Evolutionary conservation across 306 rosid species (phyloP), one percentile per base, ranked within the genome.

Genomic region (Senna tora): DNA sequence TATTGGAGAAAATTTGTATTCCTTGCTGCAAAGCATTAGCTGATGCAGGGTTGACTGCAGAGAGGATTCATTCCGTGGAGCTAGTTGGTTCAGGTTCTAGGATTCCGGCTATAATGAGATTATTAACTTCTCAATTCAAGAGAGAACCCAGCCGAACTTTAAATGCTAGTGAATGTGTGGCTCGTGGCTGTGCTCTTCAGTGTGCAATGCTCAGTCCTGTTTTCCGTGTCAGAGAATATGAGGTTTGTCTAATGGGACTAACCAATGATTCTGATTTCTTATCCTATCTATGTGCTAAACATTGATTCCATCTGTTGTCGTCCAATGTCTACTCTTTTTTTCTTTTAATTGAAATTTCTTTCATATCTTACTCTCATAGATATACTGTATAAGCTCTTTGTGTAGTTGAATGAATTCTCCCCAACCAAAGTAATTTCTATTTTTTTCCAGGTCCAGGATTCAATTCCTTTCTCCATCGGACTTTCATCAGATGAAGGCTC

Each of bases 111-210:
- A 53, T 95, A 57, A 61, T 84, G 55, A 86, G 87, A 83, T 64
- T 85, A 72, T 72, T 95, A 76, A 67, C 83, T 80, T 82, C 86
- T 55, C 50, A 88, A 21, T 95, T 91, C 84, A 75, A 75, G 65
- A 85, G 69, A 80, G 99, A 92, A 79, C 97, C 97, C 15, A 86
- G 93, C 67, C 87, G 99, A 56, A 81, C 79, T 72, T 78, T 95
- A 78, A 95, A 95, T 87, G 97, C 96, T 28, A 95, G 99, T 81
- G 97, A 95, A 74, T 95, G 99, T 79, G 99, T 95, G 57, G 97
- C 99, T 69, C 97, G 97, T 61, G 99, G 97, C 71, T 95, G 96
- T 67, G 96, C 97, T 81, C 90, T 95, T 67, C 96, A 88, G 75
- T 92, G 99, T 77, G 99, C 99, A 50, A 95, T 95, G 99, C 97